A percentile compares a stretch with the other conserved stretches of the same genome.
These are phyloP conservation scores for Ailanthus altissimus DNA, from an alignment of 345 rosid species.

Conservation along the genomic window DNA sequence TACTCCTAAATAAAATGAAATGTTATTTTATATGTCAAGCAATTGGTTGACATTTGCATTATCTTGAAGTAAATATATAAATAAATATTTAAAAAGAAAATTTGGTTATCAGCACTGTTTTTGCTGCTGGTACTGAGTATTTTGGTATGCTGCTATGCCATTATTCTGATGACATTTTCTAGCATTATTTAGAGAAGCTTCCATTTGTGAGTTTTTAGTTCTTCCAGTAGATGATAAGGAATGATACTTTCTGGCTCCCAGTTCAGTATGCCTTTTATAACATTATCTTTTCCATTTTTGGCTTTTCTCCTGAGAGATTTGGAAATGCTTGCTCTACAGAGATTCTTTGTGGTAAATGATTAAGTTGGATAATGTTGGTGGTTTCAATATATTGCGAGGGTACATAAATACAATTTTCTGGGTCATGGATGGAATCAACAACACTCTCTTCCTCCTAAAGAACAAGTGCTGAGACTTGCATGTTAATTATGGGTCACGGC, in stretches of 20 bases:
- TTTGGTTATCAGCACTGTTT: background rate
- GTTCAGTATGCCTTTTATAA: background rate
- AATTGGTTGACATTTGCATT: background rate
- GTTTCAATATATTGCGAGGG: background rate
- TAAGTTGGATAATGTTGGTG: background rate
- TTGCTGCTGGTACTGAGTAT: background rate
- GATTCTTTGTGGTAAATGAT: background rate
- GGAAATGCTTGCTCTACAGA: background rate
- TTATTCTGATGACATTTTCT: background rate
- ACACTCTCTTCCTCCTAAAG: background rate
- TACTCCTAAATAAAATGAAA: conserved; percentile 15
- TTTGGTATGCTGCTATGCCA: background rate
- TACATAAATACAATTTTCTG: conserved; percentile 2
- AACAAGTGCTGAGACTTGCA: background rate
- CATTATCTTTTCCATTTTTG: background rate
- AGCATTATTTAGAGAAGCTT: background rate
- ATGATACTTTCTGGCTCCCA: background rate
- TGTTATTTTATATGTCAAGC: conserved; percentile 8
- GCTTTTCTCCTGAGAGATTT: background rate
- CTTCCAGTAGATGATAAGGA: background rate
- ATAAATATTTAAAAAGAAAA: background rate
- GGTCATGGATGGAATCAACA: background rate
- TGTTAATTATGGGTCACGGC: background rate
- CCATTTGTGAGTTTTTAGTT: background rate
- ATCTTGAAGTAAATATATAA: background rate